Evolutionary conservation across 2,329 filamentous ascomycete genomes (phyloP).

Genomic region (Phialemoniopsis sp.): DNA sequence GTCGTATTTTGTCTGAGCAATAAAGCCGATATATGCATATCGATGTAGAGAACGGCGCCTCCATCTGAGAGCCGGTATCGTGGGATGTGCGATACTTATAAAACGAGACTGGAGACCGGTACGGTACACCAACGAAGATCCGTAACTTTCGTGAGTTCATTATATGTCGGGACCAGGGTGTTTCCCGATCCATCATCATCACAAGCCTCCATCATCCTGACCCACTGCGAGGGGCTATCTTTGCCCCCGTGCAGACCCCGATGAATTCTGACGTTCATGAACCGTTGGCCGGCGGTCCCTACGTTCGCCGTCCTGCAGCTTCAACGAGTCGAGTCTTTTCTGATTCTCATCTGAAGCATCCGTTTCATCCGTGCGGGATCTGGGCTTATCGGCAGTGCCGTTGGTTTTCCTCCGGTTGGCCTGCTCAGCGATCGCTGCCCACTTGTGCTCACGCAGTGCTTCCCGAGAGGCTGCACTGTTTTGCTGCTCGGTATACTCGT

Average conservation of each 20-base stretch:
- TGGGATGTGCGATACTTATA: no score
- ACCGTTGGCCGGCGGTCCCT: conserved; percentile 43
- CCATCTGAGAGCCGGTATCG: no score
- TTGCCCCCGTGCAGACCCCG: conserved; percentile 48
- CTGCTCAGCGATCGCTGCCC: conserved; percentile 80
- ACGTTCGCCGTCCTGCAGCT: conserved; percentile 78
- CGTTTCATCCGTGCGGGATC: conserved; percentile 60
- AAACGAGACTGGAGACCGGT: no score
- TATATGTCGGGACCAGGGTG: no score
- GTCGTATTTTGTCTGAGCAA: no score
- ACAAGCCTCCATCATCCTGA: no score
- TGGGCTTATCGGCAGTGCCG: conserved; percentile 25
- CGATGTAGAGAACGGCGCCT: no score
- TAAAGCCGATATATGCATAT: no score
- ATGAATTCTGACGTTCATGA: conserved; percentile 59
- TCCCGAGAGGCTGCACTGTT: conserved; percentile 86
- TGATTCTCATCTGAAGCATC: conserved; percentile 82
- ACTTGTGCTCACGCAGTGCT: conserved; percentile 76
- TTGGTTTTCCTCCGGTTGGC: conserved; percentile 64
- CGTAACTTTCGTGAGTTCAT: no score
- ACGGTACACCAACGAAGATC: no score
- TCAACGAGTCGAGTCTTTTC: conserved; percentile 83
- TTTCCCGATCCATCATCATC: no score
- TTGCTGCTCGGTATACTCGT: conserved; percentile 95
- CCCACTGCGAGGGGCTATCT: conserved; percentile 21